Conservation (phyloP, 305 asterid species). For the Fraxinus velutina region DNA sequence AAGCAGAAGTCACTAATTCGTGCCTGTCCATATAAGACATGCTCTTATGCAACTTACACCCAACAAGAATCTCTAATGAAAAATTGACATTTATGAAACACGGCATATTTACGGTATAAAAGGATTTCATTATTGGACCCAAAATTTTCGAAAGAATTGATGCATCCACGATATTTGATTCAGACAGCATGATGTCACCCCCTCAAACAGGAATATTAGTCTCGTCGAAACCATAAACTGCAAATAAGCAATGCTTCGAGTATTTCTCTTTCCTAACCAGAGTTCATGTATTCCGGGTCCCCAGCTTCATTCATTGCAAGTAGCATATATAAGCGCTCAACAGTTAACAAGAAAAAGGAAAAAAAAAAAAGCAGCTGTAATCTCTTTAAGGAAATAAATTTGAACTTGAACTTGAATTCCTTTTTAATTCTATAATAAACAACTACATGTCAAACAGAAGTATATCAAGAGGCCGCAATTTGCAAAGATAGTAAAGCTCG, state of each 20-base stretch:
- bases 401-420: background rate
- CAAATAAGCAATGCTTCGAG: background rate
- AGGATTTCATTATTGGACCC: background rate
- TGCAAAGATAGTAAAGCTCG: background rate
- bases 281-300: background rate
- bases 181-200: background rate
- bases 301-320: background rate
- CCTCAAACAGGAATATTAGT: background rate
- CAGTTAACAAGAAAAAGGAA: background rate
- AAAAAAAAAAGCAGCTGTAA: background rate
- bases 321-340: background rate
- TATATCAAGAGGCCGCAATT: background rate
- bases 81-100: background rate
- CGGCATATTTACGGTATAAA: background rate
- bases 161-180: background rate
- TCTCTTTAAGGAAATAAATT: background rate
- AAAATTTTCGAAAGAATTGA: background rate
- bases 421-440: background rate
- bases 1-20: slow-evolving; percentile 1
- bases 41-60: background rate
- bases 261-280: background rate
- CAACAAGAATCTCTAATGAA: background rate
- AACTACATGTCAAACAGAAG: background rate
- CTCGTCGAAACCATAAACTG: background rate
- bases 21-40: background rate